Evolutionary conservation across 768 basidiomycete genomes (phyloP).

Genomic region (Pleurotus eryngii): DNA sequence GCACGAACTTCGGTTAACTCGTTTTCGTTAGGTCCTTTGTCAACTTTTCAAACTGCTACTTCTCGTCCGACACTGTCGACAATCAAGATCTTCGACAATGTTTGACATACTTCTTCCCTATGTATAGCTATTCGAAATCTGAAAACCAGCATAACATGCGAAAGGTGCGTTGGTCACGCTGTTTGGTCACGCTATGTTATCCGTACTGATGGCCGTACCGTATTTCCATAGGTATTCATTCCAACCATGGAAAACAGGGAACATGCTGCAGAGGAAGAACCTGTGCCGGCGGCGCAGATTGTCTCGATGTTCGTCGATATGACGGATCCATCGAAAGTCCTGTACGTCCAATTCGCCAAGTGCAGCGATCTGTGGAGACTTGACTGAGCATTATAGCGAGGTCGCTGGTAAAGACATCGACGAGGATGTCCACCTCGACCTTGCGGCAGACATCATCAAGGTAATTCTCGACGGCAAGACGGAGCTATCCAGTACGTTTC

Average conservation of each 20-base stretch:
- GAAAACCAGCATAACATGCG: slow-evolving; percentile 73
- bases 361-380: too few species aligned
- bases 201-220: too few species aligned
- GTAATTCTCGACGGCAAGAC: slow-evolving; percentile 42
- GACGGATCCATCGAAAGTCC: slow-evolving; percentile 60
- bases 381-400: slow-evolving; percentile 12
- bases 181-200: too few species aligned
- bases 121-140: slow-evolving; percentile 79
- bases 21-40: slow-evolving; percentile 37
- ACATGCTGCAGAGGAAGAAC: slow-evolving; percentile 38
- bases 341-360: slow-evolving; percentile 6
- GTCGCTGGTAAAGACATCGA: slow-evolving; percentile 19
- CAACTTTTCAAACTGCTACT: slow-evolving; percentile 47
- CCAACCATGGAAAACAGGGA: too few species aligned
- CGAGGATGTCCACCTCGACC: slow-evolving; percentile 41
- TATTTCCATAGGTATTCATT: too few species aligned
- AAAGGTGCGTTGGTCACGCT: slow-evolving; percentile 33
- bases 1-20: slow-evolving; percentile 45
- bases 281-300: slow-evolving; percentile 55
- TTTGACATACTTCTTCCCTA: slow-evolving; percentile 81
- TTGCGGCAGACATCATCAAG: slow-evolving; percentile 46
- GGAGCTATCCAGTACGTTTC: slow-evolving; percentile 48
- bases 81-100: slow-evolving; percentile 87
- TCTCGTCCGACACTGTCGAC: slow-evolving; percentile 75
- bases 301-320: slow-evolving; percentile 67